Conservation (phyloP, 208 protist genomes). For the Leptomonas seymouri region DNA sequence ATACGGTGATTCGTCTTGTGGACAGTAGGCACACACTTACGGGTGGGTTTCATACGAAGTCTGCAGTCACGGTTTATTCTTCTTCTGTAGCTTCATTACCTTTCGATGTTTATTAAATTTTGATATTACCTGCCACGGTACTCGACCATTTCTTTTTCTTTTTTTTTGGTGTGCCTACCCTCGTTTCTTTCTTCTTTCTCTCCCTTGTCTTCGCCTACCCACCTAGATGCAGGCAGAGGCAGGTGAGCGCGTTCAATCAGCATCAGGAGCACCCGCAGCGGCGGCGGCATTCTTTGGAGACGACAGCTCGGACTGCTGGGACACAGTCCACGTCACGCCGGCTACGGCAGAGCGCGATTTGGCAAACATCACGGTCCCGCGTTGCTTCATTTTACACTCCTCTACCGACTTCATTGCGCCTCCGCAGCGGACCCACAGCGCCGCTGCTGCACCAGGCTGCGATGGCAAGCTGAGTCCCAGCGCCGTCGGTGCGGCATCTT, state of each 20-base stretch:
- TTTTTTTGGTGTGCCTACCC: background rate
- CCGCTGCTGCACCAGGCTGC: background rate
- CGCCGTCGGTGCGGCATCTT: background rate
- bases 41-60: no score
- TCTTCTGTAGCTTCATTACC: background rate
- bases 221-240: slow-evolving; percentile 1
- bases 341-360: slow-evolving; percentile 12
- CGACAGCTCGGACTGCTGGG: slow-evolving; percentile 16
- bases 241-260: background rate
- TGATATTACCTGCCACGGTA: background rate
- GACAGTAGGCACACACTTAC: no score
- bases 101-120: slow-evolving; percentile 1
- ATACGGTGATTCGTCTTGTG: no score
- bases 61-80: no score
- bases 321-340: slow-evolving; percentile 17
- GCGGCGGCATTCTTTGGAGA: background rate
- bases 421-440: background rate
- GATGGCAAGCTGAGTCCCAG: no score
- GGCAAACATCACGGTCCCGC: slow-evolving; percentile 4
- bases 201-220: slow-evolving; percentile 1
- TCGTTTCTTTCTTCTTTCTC: slow-evolving; percentile 7
- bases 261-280: background rate
- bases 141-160: background rate
- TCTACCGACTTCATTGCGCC: background rate
- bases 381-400: slow-evolving; percentile 23